Evolutionary conservation across 805 yeast genomes (phyloP).

Genomic region (Komagataella populi): DNA sequence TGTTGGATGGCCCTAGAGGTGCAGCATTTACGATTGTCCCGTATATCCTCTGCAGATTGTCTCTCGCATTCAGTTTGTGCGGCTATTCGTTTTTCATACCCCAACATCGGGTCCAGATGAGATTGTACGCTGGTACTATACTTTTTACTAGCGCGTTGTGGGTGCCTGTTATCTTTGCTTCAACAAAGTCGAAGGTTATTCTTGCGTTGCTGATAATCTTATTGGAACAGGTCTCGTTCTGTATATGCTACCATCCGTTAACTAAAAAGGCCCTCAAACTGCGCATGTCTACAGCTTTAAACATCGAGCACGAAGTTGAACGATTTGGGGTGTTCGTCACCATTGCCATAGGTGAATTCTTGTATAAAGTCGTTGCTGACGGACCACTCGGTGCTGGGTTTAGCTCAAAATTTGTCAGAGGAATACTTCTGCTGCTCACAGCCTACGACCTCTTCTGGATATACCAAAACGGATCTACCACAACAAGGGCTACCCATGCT

Average conservation of each 20-base stretch:
- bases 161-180: constrained; percentile 37
- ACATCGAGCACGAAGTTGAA: constrained; percentile 57
- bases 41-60: constrained; percentile 31
- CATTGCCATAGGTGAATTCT: constrained; percentile 54
- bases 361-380: constrained; percentile 36
- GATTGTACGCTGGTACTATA: constrained; percentile 21
- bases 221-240: constrained; percentile 26
- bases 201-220: constrained; percentile 24
- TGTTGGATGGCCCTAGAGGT: constrained; percentile 21
- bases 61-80: constrained; percentile 18
- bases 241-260: constrained; percentile 31
- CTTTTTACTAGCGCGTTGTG: constrained; percentile 26
- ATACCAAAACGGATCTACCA: constrained; percentile 41
- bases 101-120: constrained; percentile 37
- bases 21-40: constrained; percentile 33
- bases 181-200: constrained; percentile 30
- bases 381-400: constrained; percentile 32
- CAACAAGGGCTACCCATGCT: constrained; percentile 36
- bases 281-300: constrained; percentile 42
- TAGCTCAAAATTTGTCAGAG: constrained; percentile 29
- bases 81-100: constrained; percentile 31
- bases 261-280: constrained; percentile 27
- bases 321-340: constrained; percentile 42
- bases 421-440: constrained; percentile 29
- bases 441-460: constrained; percentile 38